Evolutionary conservation across 2,329 filamentous ascomycete genomes (phyloP), one percentile per base, ranked within the genome.

Genomic region (Sporothrix phasma): DNA sequence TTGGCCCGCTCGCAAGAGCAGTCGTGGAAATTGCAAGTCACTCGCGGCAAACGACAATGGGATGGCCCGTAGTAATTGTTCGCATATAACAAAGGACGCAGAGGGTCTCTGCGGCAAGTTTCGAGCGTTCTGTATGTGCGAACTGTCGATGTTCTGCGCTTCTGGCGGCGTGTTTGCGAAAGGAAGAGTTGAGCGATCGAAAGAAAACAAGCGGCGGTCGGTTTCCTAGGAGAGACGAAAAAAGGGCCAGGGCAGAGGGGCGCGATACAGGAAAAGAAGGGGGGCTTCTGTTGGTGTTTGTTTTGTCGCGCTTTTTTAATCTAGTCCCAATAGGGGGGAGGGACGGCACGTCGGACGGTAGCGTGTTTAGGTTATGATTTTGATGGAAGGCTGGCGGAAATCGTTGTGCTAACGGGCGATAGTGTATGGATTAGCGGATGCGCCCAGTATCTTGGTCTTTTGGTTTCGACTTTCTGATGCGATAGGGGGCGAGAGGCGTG

Each of bases 371-470:
- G n/a, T n/a, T n/a, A n/a, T n/a, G n/a, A n/a, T 37, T 53, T 37
- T 34, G 10, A 17, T 53, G 22, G 47, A 51, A 4, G 47, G 47
- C 24, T 54, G 22, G 39, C n/a, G 46, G 22, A 22, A 61, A 34
- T 62, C 34, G 24, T 7, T 54, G 60, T 62, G 60, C 60, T 62
- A 62, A 53, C 24, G 37, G n/a, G 47, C 37, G 47, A 54, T 62
- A 62, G 60, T 39, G 47, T 34, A 34, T 34, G 61, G 29, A 37
- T 62, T 62, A 62, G 61, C 61, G 47, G 49, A 34, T 62, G 39
- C 7, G 45, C 47, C 47, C 47, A 54, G 45, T 17, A 17, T 45
- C 46, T 51, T 43, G 60, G 29, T 43, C 47, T 51, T 51, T 53
- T 47, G 41, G 56, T 60, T 60, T 45, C 41, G 19, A 17, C 22